Base-by-base conservation (phyloP, 768 basidiomycete species). In the Boletus vinaceobasis region DNA sequence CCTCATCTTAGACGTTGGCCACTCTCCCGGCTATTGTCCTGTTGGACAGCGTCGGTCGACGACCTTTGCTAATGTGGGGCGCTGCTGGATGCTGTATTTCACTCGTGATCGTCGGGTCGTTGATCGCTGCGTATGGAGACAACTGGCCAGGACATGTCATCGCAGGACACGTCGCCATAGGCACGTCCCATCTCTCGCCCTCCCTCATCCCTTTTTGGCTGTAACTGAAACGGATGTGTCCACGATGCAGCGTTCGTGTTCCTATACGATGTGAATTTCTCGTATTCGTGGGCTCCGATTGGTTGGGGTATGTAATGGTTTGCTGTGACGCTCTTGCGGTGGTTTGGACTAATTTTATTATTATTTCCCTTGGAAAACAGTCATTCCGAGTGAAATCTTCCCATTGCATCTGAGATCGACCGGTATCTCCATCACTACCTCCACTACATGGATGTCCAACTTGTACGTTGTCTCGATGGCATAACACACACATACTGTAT, bases 341-440 rank as follows among this genome's bases (percentile, higher is more conserved):
- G 32, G 38, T 42, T 32, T 48, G 8, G 21, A 29, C 63, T 55
- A 40, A 50, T 10, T 1, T 49, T 17, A n/a, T 52, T 61, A 9
- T 61, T 57, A n/a, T 6, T 14, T 19, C 3, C 19, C 31, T 14
- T 10, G 27, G 27, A 53, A 58, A 59, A 70, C 58, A 68, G 71
- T 77, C 11, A 66, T 76, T 43, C 74, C 75, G 13, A 71, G 69
- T 29, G 75, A 76, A 56, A 64, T 76, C 35, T 76, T 76, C 43
- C 75, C 75, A 17, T 55, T 76, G 36, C 73, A 75, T 42, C 67
- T 75, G 14, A 62, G 75, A 29, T 71, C 74, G 7, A 76, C 73
- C 14, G 75, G 75, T 26, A 71, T 76, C 26, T 75, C 75, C 0
- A 69, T 77, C 26, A 77, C 68, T 7, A 73, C 76, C 5, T 77